Base-by-base conservation (phyloP, 371 early-diverging fungal species). In the Mortierella sp. region DNA sequence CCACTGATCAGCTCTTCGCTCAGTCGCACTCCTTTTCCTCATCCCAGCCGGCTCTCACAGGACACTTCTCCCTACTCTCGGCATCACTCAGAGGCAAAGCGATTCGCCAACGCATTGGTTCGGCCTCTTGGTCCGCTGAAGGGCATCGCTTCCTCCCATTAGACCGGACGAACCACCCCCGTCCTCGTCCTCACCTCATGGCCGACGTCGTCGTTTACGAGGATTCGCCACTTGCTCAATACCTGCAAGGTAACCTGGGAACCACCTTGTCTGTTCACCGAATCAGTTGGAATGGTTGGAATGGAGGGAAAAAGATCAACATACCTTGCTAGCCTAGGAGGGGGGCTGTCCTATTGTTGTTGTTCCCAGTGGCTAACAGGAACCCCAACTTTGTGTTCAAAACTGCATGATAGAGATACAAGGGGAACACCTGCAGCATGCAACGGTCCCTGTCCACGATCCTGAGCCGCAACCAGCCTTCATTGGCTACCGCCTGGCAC, bases 221-320 rank as follows among this genome's bases (percentile, higher is more conserved):
- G 79, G 91, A 90, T 59, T 86, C 89, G 17, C 91, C 91, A n/a
- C 72, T 91, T 41, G 91, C 85, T 22, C 87, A 87, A 47, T 91
- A 91, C 66, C 62, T 91, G 54, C 69, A 83, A 63, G 85, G 90
- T 89, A 84, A 34, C 34, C n/a, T n/a, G n/a, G n/a, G n/a, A 34
- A 34, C 34, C 34, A 34, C 4, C 34, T 10, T n/a, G 10, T 10
- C 10, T 34, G 34, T 34, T 34, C n/a, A n/a, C 7, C 34, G 34
- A 34, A 34, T 34, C 34, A 34, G 34, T 34, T 34, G 34, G 34
- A 34, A 34, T 10, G 34, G 10, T 34, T 10, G 10, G 34, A 4
- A 7, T 34, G 7, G 10, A 34, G 34, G 10, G 10, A 34, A 34
- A 34, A 34, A 34, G n/a, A n/a, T n/a, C n/a, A n/a, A n/a, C n/a